Evolutionary conservation across 352 stramenopile species (phyloP).

Genomic region (Globisporangium spiculum): DNA sequence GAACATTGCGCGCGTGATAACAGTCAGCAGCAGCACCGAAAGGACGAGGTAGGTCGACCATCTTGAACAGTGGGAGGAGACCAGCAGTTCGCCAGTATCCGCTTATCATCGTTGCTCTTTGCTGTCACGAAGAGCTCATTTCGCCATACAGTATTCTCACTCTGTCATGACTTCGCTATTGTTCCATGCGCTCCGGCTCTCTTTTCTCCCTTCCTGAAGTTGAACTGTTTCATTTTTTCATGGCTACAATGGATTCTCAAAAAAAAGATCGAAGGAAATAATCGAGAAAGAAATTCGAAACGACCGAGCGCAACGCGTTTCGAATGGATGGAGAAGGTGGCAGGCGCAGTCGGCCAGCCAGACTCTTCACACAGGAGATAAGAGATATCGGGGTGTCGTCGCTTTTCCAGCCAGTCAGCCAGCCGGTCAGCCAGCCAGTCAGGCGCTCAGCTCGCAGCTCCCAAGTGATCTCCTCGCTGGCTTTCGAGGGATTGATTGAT

Average conservation of each 20-base stretch:
- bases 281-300: neutral
- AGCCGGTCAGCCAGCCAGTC: neutral
- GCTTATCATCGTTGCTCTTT: too few relatives aligned
- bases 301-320: neutral
- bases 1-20: too few relatives aligned
- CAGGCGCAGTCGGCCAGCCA: neutral
- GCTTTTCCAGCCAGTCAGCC: too few relatives aligned
- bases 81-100: too few relatives aligned
- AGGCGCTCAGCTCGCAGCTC: neutral
- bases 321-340: neutral
- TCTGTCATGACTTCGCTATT: neutral
- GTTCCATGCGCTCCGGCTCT: neutral
- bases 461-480: neutral
- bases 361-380: too few relatives aligned
- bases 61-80: too few relatives aligned
- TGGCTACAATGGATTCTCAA: neutral
- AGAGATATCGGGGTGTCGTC: too few relatives aligned
- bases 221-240: neutral
- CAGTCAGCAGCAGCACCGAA: too few relatives aligned
- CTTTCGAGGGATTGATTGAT: neutral
- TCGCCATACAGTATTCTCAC: neutral
- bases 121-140: neutral
- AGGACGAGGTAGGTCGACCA: too few relatives aligned
- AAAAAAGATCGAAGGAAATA: neutral
- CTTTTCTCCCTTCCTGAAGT: neutral